phyloP scores from a whole-genome alignment of 1,139 yeast species.

The Debaryomyces udenii region DNA sequence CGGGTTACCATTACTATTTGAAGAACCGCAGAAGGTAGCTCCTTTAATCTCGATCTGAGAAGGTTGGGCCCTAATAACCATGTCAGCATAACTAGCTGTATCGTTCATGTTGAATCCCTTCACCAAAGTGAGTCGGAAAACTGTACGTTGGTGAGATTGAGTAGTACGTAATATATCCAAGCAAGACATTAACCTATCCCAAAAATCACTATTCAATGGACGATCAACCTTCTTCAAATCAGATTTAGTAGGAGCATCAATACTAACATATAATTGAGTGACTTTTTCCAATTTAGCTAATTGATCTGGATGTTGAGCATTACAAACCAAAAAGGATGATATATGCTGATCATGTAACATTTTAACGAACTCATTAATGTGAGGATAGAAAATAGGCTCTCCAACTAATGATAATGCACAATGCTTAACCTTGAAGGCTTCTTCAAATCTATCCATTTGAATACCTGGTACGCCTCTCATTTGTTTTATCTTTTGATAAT shows the following conservation, averaged over 20 bases:
- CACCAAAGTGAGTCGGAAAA: constrained; percentile 85
- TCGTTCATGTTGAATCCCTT: constrained; percentile 91
- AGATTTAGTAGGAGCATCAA: constrained; percentile 85
- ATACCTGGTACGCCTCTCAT: constrained; percentile 97
- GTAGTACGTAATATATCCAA: constrained; percentile 73
- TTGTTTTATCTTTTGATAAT: constrained; percentile 88
- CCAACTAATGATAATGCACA: constrained; percentile 94
- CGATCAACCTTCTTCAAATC: constrained; percentile 84
- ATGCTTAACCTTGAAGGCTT: constrained; percentile 85
- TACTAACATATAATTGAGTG: constrained; percentile 88
- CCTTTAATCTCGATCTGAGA: constrained; percentile 92
- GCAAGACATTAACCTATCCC: constrained; percentile 86
- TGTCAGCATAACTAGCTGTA: constrained; percentile 82
- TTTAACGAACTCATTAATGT: constrained; percentile 80
- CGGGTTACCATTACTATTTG: constrained; percentile 79
- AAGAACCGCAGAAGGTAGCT: constrained; percentile 90
- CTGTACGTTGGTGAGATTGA: constrained; percentile 85
- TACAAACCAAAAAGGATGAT: constrained; percentile 87
- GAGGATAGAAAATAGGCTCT: constrained; percentile 91
- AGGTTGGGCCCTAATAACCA: constrained; percentile 81
- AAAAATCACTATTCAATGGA: constrained; percentile 86
- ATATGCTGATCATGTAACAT: constrained; percentile 79
- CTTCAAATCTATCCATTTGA: constrained; percentile 84
- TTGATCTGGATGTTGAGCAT: constrained; percentile 93
- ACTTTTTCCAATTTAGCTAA: constrained; percentile 70